A percentile compares a stretch with the other conserved stretches of the same genome.
Evolutionary conservation across 2,329 filamentous ascomycete species (phyloP).

Genomic region (Fusarium duplospermum): DNA sequence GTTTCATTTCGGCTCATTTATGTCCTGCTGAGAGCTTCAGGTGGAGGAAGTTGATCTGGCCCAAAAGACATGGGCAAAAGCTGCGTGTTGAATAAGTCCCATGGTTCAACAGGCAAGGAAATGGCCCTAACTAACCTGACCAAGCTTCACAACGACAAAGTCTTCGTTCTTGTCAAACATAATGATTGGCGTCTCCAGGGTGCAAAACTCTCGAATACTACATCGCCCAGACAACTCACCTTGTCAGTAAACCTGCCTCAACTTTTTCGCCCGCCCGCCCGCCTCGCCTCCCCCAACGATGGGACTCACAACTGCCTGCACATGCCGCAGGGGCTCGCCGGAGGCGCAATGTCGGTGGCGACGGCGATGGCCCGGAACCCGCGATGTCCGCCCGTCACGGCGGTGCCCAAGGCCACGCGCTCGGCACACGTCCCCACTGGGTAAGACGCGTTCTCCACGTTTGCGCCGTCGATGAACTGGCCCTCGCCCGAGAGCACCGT

Average conservation of each 20-base stretch:
- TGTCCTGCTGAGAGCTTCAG: constrained; percentile 29
- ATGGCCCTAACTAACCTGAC: constrained; percentile 63
- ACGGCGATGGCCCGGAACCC: constrained; percentile 85
- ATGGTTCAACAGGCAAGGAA: not conserved
- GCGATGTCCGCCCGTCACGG: constrained; percentile 71
- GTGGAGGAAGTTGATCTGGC: constrained; percentile 66
- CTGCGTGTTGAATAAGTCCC: constrained; percentile 52
- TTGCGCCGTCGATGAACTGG: constrained; percentile 70
- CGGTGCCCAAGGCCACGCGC: constrained; percentile 86
- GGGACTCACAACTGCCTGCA: constrained; percentile 85
- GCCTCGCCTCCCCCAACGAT: constrained; percentile 37
- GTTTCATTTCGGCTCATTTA: not conserved
- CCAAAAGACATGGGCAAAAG: constrained; percentile 77
- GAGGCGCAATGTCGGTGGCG: constrained; percentile 78
- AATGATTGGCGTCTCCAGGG: constrained; percentile 78
- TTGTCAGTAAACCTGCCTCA: constrained; percentile 20
- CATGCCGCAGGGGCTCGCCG: constrained; percentile 90
- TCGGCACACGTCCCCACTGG: constrained; percentile 97
- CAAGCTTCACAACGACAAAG: constrained; percentile 76
- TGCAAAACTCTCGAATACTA: constrained; percentile 82
- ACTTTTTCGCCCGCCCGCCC: not conserved
- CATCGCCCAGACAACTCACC: constrained; percentile 18
- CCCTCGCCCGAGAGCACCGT: constrained; percentile 72
- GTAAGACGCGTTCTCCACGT: constrained; percentile 93
- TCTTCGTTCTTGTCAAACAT: constrained; percentile 91